Evolutionary conservation across 495 filamentous ascomycete species (phyloP), one percentile per base, ranked within the genome.

Genomic region (Aspergillus affinis): DNA sequence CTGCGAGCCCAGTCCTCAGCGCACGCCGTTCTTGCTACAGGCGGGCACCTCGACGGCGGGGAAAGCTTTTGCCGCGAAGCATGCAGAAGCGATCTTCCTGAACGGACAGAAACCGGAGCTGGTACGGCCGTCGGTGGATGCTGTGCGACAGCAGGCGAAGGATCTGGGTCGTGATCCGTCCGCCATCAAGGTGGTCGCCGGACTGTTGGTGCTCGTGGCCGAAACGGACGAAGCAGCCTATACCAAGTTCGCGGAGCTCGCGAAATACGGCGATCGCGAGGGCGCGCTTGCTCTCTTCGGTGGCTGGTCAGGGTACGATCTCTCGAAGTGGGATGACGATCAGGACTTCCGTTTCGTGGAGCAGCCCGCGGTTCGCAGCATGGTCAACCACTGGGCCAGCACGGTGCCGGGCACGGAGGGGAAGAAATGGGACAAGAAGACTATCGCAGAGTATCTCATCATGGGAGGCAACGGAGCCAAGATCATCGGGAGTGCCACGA

Each of bases 11-110:
- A 82, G 78, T 58, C 84, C 83, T 13, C 87, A 90, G 68, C 75
- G 86, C 4, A 88, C 86, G n/a, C 87, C 87, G 8, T 75, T 90
- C 36, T 59, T 89, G 6, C 67, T 88, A 18, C 86, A 89, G 66
- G 87, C 87, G 15, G 86, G 86, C 2, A 84, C 84, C 0, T 87
- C 84, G 5, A 72, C 74, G 19, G 81, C 85, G 0, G 86, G 87
- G 0, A 86, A 84, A 66, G 76, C 63, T 0, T 90, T 90, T 54
- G 87, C 84, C 0, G 84, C 84, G 0, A 82, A 86, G 62, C 85
- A 83, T 62, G 80, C 78, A 8, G 81, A 83, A 54, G 81, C 79
- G 8, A 78, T 82, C 20, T 82, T 82, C 61, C 59, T 83, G n/a
- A 72, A 76, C 21, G 80, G 76, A 0, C 80, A 82, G 62, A 74